Evolutionary conservation across 495 filamentous ascomycete species (phyloP).

Genomic region (Durotheca rogersii): DNA sequence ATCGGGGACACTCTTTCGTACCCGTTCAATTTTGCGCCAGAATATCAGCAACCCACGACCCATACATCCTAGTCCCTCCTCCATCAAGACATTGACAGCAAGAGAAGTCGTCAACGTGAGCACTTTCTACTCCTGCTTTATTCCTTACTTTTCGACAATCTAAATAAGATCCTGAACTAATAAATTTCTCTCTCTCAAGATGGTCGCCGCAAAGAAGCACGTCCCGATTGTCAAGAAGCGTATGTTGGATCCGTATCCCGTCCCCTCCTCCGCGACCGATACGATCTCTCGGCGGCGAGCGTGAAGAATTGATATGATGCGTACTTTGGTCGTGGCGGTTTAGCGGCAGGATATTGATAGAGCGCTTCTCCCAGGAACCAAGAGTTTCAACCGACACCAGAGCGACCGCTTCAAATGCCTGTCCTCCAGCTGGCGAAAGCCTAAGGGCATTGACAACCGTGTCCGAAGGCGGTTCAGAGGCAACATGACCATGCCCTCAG

Average conservation of each 20-base stretch:
- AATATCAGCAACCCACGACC: conserved; percentile 40
- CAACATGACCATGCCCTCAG: conserved; percentile 94
- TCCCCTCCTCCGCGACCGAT: conserved; percentile 7
- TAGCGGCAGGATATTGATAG: conserved; percentile 30
- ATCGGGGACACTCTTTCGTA: conserved; percentile 31
- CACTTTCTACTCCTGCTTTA: too few species aligned
- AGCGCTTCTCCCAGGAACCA: conserved; percentile 65
- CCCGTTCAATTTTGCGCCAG: conserved; percentile 41
- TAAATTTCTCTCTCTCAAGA: conserved; percentile 56
- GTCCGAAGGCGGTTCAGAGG: conserved; percentile 61
- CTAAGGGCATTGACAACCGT: conserved; percentile 96
- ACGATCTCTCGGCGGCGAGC: background rate
- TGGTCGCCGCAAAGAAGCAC: conserved; percentile 98
- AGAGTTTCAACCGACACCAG: conserved; percentile 93
- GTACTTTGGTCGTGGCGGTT: conserved; percentile 4
- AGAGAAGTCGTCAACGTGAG: conserved; percentile 50
- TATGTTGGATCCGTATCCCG: conserved; percentile 54
- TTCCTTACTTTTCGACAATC: too few species aligned
- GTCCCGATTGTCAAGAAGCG: conserved; percentile 99
- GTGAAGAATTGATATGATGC: conserved; percentile 20
- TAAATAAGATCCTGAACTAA: conserved; percentile 34
- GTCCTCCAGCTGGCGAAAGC: conserved; percentile 89
- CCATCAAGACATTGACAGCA: conserved; percentile 44
- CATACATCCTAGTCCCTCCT: too few species aligned
- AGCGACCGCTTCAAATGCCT: conserved; percentile 93